A percentile compares a stretch with the other conserved stretches of the same genome.
Conservation (phyloP, 306 rosid genomes). For the Cicer arietinum region DNA sequence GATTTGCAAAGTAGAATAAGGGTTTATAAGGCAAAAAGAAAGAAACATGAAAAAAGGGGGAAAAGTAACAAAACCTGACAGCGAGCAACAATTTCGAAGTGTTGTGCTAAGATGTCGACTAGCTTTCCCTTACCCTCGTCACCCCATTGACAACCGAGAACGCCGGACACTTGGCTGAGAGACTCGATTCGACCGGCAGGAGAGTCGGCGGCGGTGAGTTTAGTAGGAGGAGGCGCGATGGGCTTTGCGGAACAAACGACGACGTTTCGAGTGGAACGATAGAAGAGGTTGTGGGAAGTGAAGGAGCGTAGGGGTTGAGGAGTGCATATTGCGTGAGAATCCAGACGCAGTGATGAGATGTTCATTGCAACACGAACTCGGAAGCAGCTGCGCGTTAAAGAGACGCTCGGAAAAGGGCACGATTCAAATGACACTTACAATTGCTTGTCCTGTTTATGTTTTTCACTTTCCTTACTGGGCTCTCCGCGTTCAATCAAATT, state of each 20-base stretch:
- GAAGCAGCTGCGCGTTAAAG: too few relatives aligned
- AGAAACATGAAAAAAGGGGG: not conserved
- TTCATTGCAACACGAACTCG: constrained; percentile 49
- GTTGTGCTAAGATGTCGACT: constrained; percentile 86
- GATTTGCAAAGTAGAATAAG: not conserved
- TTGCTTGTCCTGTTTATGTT: too few relatives aligned
- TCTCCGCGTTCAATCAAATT: too few relatives aligned
- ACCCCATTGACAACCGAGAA: constrained; percentile 95
- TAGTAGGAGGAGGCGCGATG: constrained; percentile 50
- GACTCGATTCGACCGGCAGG: constrained; percentile 63
- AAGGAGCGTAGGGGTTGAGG: constrained; percentile 46
- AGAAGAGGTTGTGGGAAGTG: constrained; percentile 13
- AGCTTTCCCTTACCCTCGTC: constrained; percentile 99
- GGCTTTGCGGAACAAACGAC: constrained; percentile 65
- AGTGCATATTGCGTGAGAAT: constrained; percentile 54
- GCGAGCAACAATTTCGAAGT: constrained; percentile 92
- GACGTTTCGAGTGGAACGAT: constrained; percentile 32
- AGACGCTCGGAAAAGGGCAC: too few relatives aligned
- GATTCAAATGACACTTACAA: too few relatives aligned
- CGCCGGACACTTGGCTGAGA: constrained; percentile 85
- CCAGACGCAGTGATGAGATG: constrained; percentile 62
- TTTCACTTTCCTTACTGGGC: too few relatives aligned
- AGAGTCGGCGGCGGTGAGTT: constrained; percentile 60
- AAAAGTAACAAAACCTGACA: constrained; percentile 69
- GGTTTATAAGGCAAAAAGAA: not conserved